phyloP scores from a whole-genome alignment of 352 stramenopile species.

The Pythium apleroticum region DNA sequence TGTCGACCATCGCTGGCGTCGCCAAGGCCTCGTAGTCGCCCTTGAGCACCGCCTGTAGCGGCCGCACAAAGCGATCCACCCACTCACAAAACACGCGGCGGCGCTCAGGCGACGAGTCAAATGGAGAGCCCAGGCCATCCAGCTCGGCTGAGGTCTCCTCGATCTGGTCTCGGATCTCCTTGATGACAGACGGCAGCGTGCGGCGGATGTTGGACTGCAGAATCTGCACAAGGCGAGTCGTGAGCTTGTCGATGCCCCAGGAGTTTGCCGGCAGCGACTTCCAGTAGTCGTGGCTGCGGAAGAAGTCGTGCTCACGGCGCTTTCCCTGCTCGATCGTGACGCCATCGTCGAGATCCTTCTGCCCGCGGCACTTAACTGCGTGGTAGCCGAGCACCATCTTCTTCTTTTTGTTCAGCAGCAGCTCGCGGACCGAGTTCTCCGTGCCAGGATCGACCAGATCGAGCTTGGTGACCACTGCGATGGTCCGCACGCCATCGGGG shows the following conservation, averaged over 20 bases:
- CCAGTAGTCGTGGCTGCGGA: slow-evolving; percentile 50
- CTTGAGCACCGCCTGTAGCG: slow-evolving; percentile 36
- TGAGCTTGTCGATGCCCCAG: slow-evolving; percentile 41
- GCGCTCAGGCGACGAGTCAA: slow-evolving; percentile 17
- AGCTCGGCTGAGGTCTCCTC: slow-evolving; percentile 25
- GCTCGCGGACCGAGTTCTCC: slow-evolving; percentile 63
- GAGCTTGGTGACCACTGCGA: slow-evolving; percentile 88
- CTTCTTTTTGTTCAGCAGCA: slow-evolving; percentile 79
- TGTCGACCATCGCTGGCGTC: neutral
- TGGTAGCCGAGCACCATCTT: slow-evolving; percentile 72
- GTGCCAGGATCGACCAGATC: slow-evolving; percentile 86
- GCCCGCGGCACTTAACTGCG: slow-evolving; percentile 83
- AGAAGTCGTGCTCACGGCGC: slow-evolving; percentile 58
- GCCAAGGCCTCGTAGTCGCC: slow-evolving; percentile 35
- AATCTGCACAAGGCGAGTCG: slow-evolving; percentile 38
- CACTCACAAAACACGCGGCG: slow-evolving; percentile 39
- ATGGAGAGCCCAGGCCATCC: slow-evolving; percentile 24
- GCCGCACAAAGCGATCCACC: slow-evolving; percentile 31
- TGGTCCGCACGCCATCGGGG: slow-evolving; percentile 63
- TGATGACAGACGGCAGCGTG: slow-evolving; percentile 44
- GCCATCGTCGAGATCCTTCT: slow-evolving; percentile 58
- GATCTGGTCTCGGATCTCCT: slow-evolving; percentile 39
- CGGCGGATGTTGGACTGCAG: slow-evolving; percentile 52
- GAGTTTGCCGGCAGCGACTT: slow-evolving; percentile 25
- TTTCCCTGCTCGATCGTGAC: slow-evolving; percentile 56